Evolutionary conservation across 202 grass and related monocot genomes (phyloP), one percentile per base, ranked within the genome.

Genomic region (Alloteropsis angusta): DNA sequence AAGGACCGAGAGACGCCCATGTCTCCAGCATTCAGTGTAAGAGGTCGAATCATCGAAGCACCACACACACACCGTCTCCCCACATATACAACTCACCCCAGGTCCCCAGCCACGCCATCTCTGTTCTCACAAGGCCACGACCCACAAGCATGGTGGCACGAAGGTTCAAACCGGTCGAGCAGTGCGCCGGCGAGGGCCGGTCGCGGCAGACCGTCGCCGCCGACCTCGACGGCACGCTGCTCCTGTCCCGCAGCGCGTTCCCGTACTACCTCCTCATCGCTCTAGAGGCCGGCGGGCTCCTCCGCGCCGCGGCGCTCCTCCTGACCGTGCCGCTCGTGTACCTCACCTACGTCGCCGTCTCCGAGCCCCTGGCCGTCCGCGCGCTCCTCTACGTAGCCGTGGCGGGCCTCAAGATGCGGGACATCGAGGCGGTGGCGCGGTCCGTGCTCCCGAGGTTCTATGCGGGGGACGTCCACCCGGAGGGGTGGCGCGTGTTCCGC

Each of bases 181-280:
- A 76, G 68, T 97, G 93, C 68, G 66, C 77, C 72, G 19, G 87
- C 18, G 85, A 86, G 32, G 85, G 76, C 45, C 76, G 90, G 77
- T 92, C 80, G 9, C 10, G 52, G 9, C 93, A 92, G 72, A 64
- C 90, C 0, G 83, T 90, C 2, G 90, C 87, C 4, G 87, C 93
- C 16, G 93, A 97, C 74, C 85, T 97, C 59, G 90, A 93, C 59
- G 90, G 93, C 82, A 93, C 90, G 11, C 88, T 97, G 13, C 90
- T 97, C 53, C 68, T 85, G 38, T 93, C 87, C 39, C 81, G 85
- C n/a, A 88, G 85, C 58, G 85, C 88, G 6, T 93, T 97, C 77
- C 90, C 93, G 0, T 97, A 97, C 81, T 97, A 88, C 81, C 74
- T 97, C 57, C 90, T 93, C 55, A 63, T 93, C 64, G 93, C 88